Conservation (phyloP, 225 moss, liverwort and hornwort species). For the Marchantia polymorpha region DNA sequence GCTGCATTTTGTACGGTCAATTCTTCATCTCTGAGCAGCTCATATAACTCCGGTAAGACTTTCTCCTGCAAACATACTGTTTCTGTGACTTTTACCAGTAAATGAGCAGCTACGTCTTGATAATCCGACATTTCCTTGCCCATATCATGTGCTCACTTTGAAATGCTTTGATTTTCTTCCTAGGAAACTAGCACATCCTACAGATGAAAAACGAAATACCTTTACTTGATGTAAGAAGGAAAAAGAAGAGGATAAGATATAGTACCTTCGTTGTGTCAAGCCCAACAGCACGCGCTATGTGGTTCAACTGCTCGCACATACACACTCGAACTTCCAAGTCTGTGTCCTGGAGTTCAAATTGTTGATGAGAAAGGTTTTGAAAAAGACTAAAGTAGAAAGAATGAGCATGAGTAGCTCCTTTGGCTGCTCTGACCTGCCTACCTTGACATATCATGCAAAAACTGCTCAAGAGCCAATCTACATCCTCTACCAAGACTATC, state of each 20-base stretch:
- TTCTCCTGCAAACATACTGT: conserved; percentile 47
- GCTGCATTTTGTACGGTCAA: conserved; percentile 80
- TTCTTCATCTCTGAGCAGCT: conserved; percentile 94
- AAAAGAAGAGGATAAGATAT: neutral
- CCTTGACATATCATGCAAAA: neutral
- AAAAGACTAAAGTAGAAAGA: neutral
- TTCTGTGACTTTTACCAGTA: neutral
- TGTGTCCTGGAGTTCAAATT: conserved; percentile 63
- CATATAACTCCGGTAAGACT: conserved; percentile 91
- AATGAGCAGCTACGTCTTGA: no score
- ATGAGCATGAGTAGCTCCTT: neutral
- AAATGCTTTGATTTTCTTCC: neutral
- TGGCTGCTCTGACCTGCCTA: no score
- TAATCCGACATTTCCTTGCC: neutral
- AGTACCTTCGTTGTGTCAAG: conserved; percentile 69
- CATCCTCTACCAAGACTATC: no score
- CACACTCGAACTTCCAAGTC: conserved; percentile 87
- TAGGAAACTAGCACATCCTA: neutral
- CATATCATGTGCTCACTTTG: no score
- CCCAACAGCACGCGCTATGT: conserved; percentile 85
- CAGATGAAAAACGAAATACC: neutral
- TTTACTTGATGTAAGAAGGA: neutral
- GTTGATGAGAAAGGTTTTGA: conserved; percentile 11
- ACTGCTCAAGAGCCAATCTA: neutral
- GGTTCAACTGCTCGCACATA: conserved; percentile 96